phyloP scores from a whole-genome alignment of 352 stramenopile species.

The Thraustochytrium striatum region DNA sequence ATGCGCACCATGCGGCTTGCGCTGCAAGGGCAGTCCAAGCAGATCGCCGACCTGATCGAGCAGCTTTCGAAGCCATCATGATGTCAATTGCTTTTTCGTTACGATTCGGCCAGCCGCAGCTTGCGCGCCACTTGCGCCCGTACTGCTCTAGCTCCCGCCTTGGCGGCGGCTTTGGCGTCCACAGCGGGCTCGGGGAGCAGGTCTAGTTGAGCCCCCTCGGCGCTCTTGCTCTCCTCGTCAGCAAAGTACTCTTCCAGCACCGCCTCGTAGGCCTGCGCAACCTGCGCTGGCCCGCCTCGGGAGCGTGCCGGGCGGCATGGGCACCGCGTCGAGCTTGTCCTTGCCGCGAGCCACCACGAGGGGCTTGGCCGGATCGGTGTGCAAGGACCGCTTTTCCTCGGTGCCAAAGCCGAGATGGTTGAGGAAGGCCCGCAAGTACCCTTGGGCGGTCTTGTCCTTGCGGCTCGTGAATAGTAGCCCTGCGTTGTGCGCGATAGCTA shows the following conservation, averaged over 20 bases:
- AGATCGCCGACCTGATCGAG: background rate
- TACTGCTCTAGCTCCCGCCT: slow-evolving; percentile 47
- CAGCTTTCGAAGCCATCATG: background rate
- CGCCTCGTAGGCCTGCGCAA: slow-evolving; percentile 7
- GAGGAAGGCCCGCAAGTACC: slow-evolving; percentile 4
- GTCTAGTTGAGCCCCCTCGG: background rate
- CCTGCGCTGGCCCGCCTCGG: background rate
- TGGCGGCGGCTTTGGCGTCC: background rate
- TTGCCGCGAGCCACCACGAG: slow-evolving; percentile 15
- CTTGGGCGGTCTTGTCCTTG: slow-evolving; percentile 74
- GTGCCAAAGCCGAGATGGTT: slow-evolving; percentile 13
- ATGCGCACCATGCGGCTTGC: background rate
- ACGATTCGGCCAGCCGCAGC: slow-evolving; percentile 1
- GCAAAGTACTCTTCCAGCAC: background rate
- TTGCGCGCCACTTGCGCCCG: background rate
- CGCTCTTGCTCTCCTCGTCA: background rate
- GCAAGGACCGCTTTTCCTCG: background rate
- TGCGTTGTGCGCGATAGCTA: slow-evolving; percentile 76
- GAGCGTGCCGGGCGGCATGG: slow-evolving; percentile 26
- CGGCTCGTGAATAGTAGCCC: slow-evolving; percentile 74
- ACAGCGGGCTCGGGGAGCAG: slow-evolving; percentile 12
- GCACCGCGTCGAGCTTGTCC: slow-evolving; percentile 37
- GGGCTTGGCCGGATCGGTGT: slow-evolving; percentile 45
- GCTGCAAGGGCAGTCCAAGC: background rate
- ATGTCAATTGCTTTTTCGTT: background rate